These are phyloP conservation scores for Fusarium aywerte DNA, from an alignment of 2,329 filamentous ascomycete species.

Conservation along the genomic window DNA sequence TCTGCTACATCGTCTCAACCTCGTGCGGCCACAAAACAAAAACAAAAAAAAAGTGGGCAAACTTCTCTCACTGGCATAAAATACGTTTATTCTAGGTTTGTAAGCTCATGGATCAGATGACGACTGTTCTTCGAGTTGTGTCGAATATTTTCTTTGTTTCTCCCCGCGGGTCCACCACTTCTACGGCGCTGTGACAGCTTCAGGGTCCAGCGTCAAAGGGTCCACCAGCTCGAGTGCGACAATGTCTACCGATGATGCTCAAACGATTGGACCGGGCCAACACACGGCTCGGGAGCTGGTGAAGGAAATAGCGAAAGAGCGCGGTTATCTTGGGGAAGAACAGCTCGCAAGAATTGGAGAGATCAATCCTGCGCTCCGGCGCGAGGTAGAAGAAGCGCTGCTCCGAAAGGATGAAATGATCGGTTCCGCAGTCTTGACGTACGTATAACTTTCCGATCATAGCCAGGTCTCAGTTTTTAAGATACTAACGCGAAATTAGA, in stretches of 20 bases:
- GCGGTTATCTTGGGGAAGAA: slow-evolving; percentile 39
- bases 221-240: slow-evolving; percentile 10
- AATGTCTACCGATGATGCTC: background rate
- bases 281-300: slow-evolving; percentile 30
- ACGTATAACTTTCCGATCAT: background rate
- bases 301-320: slow-evolving; percentile 38
- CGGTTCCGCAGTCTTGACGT: slow-evolving; percentile 41
- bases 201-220: background rate
- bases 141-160: slow-evolving; percentile 3
- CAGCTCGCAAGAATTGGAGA: slow-evolving; percentile 31
- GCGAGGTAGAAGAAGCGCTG: slow-evolving; percentile 38
- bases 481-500: slow-evolving; percentile 41
- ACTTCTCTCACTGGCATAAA: background rate
- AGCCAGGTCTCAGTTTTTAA: background rate
- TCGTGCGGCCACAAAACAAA: slow-evolving; percentile 13
- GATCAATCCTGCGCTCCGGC: slow-evolving; percentile 30
- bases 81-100: background rate
- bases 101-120: background rate
- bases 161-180: background rate
- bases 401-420: slow-evolving; percentile 42
- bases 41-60: background rate
- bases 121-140: background rate
- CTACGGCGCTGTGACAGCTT: background rate
- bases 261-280: background rate
- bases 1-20: slow-evolving; percentile 9